Base-by-base conservation (phyloP, 2,329 filamentous ascomycete genomes). In the Dothideomycetes sp. region DNA sequence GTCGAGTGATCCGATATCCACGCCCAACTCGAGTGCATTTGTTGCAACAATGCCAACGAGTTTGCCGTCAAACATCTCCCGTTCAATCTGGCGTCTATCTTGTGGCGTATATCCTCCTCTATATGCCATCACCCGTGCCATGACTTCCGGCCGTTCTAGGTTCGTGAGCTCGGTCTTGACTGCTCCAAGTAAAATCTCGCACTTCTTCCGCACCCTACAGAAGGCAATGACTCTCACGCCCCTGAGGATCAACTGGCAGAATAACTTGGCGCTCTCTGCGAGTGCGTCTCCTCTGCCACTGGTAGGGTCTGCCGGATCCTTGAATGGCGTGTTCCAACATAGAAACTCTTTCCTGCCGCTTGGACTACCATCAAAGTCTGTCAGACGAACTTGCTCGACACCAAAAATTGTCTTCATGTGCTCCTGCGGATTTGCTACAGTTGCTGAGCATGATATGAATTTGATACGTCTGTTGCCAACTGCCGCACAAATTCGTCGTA, bases 321-420 rank as follows among this genome's bases (percentile, higher is more conserved):
- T 93, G 60, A 78, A 94, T 0, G 91, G 91, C 0, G 89, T 95
- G 52, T 98, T 96, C 91, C 91, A 98, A 59, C 88, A 96, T 5
- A 98, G 56, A 42, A 96, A 96, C 53, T 96, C 89, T 56, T 96
- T 96, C 16, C 86, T 73, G 0, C 89, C 86, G 4, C 86, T 86
- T 0, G 91, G 91, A 0, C 88, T 94, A 1, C 91, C 91, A 55
- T 98, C 91, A 52, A 84, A 88, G 53, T 95, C 87, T 1, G 89
- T 81, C 33, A 96, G 61, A 42, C 72, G 77, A 11, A 94, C 84
- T 47, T 88, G 70, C 0, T 87, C 75, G 5, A 94, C 73, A 1
- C 89, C 89, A 49, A 96, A 95, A n/a, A 98, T 83, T 0, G 85
- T 85, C 58, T 79, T 80, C 74, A 98, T 96, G 57, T 98, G 91